Percentiles rank a stretch among this genome's conserved stretches.
Evolutionary conservation across 495 filamentous ascomycete species (phyloP).

Genomic region (Penicillium desertorum): DNA sequence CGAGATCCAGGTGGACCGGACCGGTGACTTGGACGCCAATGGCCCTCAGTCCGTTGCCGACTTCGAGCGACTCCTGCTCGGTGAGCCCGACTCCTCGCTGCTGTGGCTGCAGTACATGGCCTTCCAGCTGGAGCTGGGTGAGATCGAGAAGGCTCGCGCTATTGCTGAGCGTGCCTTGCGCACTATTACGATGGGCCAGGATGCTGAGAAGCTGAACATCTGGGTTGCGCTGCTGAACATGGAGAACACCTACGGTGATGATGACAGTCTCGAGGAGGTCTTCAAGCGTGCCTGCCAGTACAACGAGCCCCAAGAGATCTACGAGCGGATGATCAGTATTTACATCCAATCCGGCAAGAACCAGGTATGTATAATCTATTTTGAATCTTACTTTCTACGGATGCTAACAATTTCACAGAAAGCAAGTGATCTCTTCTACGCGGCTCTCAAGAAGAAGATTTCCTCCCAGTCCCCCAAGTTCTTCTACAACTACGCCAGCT

Average conservation of each 20-base stretch:
- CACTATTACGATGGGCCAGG: conserved; percentile 82
- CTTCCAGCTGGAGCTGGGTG: conserved; percentile 89
- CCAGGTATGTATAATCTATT: conserved; percentile 42
- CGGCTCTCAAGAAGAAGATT: conserved; percentile 83
- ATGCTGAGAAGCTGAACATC: conserved; percentile 87
- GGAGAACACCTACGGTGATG: conserved; percentile 84
- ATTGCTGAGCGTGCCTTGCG: conserved; percentile 86
- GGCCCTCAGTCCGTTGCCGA: conserved; percentile 90
- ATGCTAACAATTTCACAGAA: conserved; percentile 57
- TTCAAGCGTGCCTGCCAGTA: conserved; percentile 94
- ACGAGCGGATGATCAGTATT: conserved; percentile 87
- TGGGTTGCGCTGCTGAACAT: conserved; percentile 94
- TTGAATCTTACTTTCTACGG: background rate
- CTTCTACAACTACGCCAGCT: conserved; percentile 93
- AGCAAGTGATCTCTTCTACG: conserved; percentile 86
- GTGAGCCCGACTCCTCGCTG: conserved; percentile 82
- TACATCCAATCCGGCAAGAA: conserved; percentile 88
- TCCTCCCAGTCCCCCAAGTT: conserved; percentile 65
- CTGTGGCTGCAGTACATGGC: conserved; percentile 97
- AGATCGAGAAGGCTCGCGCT: conserved; percentile 78
- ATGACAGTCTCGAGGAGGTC: conserved; percentile 78
- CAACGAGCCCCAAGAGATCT: conserved; percentile 87
- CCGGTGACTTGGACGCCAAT: conserved; percentile 80
- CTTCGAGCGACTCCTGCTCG: conserved; percentile 89
- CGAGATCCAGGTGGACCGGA: conserved; percentile 81